A percentile compares a stretch with the other conserved stretches of the same genome.
Conservation (phyloP, 495 filamentous ascomycete species). For the Annulohypoxylon moriforme region DNA sequence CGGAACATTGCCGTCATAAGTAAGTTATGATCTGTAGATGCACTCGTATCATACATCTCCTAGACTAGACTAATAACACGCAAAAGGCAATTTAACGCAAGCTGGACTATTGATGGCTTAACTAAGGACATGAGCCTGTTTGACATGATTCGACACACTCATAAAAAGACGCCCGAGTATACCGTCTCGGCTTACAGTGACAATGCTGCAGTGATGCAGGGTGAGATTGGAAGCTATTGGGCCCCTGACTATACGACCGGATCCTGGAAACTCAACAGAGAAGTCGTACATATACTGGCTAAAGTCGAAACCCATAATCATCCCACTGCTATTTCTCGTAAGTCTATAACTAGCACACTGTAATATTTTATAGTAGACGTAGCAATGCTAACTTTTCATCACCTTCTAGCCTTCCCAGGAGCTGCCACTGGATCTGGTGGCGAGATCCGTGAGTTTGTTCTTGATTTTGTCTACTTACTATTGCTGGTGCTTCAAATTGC, state of each 20-base stretch:
- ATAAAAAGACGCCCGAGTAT: conserved; percentile 77
- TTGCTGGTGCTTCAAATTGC: neutral
- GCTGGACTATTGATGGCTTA: conserved; percentile 95
- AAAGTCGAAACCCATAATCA: conserved; percentile 99
- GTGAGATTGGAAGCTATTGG: conserved; percentile 80
- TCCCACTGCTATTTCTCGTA: conserved; percentile 88
- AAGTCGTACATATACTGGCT: conserved; percentile 85
- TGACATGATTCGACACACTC: conserved; percentile 94
- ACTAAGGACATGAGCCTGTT: conserved; percentile 83
- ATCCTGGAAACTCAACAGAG: conserved; percentile 87
- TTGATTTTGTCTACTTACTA: neutral
- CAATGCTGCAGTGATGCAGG: conserved; percentile 93
- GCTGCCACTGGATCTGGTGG: conserved; percentile 96
- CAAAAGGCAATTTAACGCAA: conserved; percentile 84
- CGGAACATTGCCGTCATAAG: conserved; percentile 79
- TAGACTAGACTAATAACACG: conserved; percentile 10
- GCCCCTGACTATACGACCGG: conserved; percentile 85
- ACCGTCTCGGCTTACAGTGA: conserved; percentile 97
- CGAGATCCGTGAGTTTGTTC: conserved; percentile 71
- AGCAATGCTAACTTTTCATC: conserved; percentile 8
- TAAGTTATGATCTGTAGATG: conserved; percentile 27
- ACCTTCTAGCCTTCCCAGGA: conserved; percentile 66
- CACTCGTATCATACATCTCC: conserved; percentile 31
- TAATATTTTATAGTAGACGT: neutral
- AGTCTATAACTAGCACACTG: neutral